A percentile compares a stretch with the other conserved stretches of the same genome.
These are phyloP conservation scores for Penicillium psychrofluorescens DNA, from an alignment of 495 filamentous ascomycete genomes.

Conservation along the genomic window DNA sequence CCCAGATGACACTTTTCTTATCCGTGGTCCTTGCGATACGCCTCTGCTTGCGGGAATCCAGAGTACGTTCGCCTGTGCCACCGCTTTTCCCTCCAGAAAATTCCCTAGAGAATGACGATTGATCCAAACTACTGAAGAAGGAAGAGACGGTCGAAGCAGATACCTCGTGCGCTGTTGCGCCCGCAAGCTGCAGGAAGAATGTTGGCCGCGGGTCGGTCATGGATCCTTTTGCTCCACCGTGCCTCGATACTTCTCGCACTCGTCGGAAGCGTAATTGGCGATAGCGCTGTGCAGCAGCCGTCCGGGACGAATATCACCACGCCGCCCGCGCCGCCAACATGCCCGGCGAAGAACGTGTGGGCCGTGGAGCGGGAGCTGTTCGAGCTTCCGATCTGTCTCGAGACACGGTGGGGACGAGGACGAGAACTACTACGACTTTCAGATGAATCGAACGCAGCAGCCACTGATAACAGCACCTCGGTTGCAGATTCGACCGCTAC, in stretches of 20 bases:
- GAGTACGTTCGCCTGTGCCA: too few relatives aligned
- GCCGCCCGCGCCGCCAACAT: conserved; percentile 3
- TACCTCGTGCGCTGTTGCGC: not conserved
- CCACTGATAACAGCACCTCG: conserved; percentile 1
- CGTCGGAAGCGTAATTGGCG: conserved; percentile 1
- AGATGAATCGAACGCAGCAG: not conserved
- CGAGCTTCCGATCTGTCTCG: conserved; percentile 8
- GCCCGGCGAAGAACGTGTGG: conserved; percentile 8
- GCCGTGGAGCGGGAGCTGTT: conserved; percentile 14
- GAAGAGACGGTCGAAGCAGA: not conserved
- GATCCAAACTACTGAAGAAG: too few relatives aligned
- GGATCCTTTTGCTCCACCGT: conserved; percentile 1
- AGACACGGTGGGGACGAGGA: conserved; percentile 7
- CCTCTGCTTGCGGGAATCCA: too few relatives aligned
- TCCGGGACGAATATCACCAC: too few relatives aligned
- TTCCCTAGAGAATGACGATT: too few relatives aligned
- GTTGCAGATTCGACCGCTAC: conserved; percentile 2
- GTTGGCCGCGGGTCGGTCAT: conserved; percentile 11
- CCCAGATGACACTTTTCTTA: too few relatives aligned
- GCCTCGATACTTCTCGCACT: conserved; percentile 4
- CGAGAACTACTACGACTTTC: not conserved
- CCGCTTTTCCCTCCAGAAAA: too few relatives aligned
- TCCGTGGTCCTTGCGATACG: too few relatives aligned
- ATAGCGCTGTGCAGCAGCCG: not conserved
- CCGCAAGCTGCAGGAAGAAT: conserved; percentile 5